Percentiles rank a stretch among this genome's conserved stretches.
phyloP scores from a whole-genome alignment of 192 early-diverging fungal species.

The Backusella mclennaniae region DNA sequence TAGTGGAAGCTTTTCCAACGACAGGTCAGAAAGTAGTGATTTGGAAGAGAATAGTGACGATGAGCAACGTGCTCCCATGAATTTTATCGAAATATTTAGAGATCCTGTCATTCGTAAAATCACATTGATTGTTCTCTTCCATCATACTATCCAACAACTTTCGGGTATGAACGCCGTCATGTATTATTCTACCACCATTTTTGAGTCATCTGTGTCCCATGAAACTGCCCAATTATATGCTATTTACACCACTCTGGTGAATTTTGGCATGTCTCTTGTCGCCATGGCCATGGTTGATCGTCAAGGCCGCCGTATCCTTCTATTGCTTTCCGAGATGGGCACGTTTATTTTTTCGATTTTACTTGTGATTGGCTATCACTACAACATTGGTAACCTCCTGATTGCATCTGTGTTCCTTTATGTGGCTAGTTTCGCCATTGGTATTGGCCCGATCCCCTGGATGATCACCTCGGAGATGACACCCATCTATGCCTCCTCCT shows the following conservation, averaged over 20 bases:
- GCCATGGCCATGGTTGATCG: conserved; percentile 2
- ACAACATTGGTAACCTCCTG: conserved; percentile 50
- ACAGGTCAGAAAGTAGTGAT: neutral
- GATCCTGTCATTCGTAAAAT: conserved; percentile 58
- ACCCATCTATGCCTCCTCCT: conserved; percentile 70
- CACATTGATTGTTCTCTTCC: conserved; percentile 57
- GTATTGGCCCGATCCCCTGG: conserved; percentile 82
- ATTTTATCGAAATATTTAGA: conserved; percentile 53
- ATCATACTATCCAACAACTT: conserved; percentile 81
- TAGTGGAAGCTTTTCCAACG: neutral
- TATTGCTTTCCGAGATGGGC: neutral
- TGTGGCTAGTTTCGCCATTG: conserved; percentile 77
- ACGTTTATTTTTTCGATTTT: neutral
- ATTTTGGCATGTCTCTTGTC: conserved; percentile 10
- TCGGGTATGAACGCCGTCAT: conserved; percentile 84
- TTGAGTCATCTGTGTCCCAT: conserved; percentile 56
- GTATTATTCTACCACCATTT: conserved; percentile 81
- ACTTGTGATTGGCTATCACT: conserved; percentile 56
- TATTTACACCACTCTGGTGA: neutral
- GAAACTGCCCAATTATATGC: conserved; percentile 28
- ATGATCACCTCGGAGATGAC: conserved; percentile 73
- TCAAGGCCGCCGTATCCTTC: neutral
- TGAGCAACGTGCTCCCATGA: conserved; percentile 19
- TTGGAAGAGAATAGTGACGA: neutral
- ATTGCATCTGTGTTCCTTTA: conserved; percentile 70